Evolutionary conservation across 1,139 yeast species (phyloP), one percentile per base, ranked within the genome.

Genomic region (Sugiyamaella sp.): DNA sequence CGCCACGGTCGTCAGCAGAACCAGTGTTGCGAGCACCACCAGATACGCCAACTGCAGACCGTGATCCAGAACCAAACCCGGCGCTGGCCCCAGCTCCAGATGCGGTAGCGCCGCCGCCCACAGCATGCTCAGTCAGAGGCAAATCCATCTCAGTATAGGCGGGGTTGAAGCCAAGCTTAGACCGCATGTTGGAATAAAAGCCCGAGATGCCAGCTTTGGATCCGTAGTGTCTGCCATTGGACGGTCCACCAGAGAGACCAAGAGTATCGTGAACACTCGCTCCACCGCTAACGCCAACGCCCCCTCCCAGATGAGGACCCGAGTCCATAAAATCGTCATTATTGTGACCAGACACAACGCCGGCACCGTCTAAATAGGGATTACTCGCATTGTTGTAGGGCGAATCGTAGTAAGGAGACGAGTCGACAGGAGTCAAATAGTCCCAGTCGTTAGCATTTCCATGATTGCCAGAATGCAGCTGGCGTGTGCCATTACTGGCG

Each of bases 91-190:
- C 25, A 12, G 48, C 33, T 41, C 63, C 65, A 27, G 58, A 57
- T 20, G 41, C 51, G 24, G 55, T 43, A 9, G 49, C 51, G 10
- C 40, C 17, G 17, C 24, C 25, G 4, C 53, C 47, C 10, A 60
- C 60, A n/a, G 62, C 59, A 22, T 55, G 60, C 14, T 66, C 70
- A 4, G 71, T 65, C 55, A 68, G 53, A 3, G 72, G 71, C 51
- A 67, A 52, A 51, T 68, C 72, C 71, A 68, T 68, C 53, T 67
- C 72, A 2, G 68, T 57, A 55, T 68, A 68, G 16, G 63, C 58
- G 2, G 66, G 61, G 16, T 64, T 62, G 48, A 67, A 56, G 19
- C 72, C 72, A 16, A 68, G 62, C 39, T 60, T 63, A 9, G 67
- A 52, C 53, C 64, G 65, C 43, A 68, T 59, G 42, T 61, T 63